These are phyloP conservation scores for Dispira parvispora DNA, from an alignment of 192 early-diverging fungal genomes.

Conservation along the genomic window DNA sequence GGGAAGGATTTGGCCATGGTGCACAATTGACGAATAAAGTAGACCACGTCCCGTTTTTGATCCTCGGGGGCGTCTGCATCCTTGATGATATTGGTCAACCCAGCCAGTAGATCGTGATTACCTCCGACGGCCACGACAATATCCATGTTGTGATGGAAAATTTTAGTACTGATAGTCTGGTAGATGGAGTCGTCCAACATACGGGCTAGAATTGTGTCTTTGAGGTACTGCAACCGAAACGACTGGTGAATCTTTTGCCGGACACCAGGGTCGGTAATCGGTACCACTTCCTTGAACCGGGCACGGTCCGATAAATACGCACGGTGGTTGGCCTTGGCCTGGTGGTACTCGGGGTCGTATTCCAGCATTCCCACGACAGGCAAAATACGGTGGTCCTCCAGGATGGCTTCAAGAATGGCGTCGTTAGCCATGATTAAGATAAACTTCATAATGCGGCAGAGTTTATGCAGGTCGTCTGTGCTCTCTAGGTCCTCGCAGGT, in stretches of 20 bases:
- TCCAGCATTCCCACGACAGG: conserved; percentile 69
- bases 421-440: conserved; percentile 70
- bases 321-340: conserved; percentile 54
- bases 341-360: conserved; percentile 64
- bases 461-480: conserved; percentile 43
- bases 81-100: conserved; percentile 51
- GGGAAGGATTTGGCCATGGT: conserved; percentile 57
- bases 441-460: conserved; percentile 56
- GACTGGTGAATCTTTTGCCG: conserved; percentile 70
- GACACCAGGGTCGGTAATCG: conserved; percentile 52
- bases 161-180: conserved; percentile 52
- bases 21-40: conserved; percentile 69
- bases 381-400: conserved; percentile 60
- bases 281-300: conserved; percentile 59
- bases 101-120: conserved; percentile 46
- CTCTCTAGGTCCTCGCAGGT: conserved; percentile 73
- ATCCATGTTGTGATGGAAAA: conserved; percentile 72
- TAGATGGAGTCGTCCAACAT: conserved; percentile 61
- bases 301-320: conserved; percentile 41
- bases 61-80: conserved; percentile 22
- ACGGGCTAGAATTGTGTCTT: conserved; percentile 65
- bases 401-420: conserved; percentile 49
- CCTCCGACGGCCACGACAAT: conserved; percentile 60
- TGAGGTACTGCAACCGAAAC: conserved; percentile 73
- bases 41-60: conserved; percentile 55